Percentiles rank a stretch among this genome's conserved stretches.
phyloP scores from a whole-genome alignment of 1,139 yeast genomes.

The Yamadazyma spencermartinsiae region DNA sequence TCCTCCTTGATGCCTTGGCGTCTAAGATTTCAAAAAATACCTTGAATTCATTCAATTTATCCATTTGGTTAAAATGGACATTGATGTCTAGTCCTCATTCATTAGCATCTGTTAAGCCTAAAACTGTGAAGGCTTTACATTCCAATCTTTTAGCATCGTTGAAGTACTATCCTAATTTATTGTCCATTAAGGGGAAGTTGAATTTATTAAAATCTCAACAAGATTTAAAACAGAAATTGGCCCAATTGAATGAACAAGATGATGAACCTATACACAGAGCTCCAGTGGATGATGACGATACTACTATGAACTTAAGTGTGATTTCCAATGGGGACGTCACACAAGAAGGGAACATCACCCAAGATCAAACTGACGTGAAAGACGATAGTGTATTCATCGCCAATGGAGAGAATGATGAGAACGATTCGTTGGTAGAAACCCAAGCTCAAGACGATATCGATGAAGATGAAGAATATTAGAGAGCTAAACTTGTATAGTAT shows the following conservation, averaged over 20 bases:
- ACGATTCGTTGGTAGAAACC: constrained; percentile 18
- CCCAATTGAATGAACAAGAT: not conserved
- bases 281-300: not conserved
- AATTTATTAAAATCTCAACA: constrained; percentile 43
- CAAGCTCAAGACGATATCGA: constrained; percentile 18
- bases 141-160: constrained; percentile 33
- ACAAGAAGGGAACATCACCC: constrained; percentile 19
- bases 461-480: constrained; percentile 13
- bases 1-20: constrained; percentile 36
- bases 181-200: constrained; percentile 47
- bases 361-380: constrained; percentile 20
- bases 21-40: constrained; percentile 35
- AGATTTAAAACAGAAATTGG: constrained; percentile 25
- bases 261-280: not conserved
- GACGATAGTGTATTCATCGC: constrained; percentile 31
- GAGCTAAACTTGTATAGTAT: no score
- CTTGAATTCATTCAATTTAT: constrained; percentile 29
- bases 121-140: constrained; percentile 10
- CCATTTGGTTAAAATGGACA: constrained; percentile 54
- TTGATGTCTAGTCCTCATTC: constrained; percentile 38
- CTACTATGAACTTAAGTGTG: constrained; percentile 11
- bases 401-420: constrained; percentile 48
- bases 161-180: constrained; percentile 37
- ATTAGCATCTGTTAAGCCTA: constrained; percentile 8
- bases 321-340: constrained; percentile 1